Evolutionary conservation across 2,329 filamentous ascomycete genomes (phyloP).

Genomic region (Trichoderma sp.): DNA sequence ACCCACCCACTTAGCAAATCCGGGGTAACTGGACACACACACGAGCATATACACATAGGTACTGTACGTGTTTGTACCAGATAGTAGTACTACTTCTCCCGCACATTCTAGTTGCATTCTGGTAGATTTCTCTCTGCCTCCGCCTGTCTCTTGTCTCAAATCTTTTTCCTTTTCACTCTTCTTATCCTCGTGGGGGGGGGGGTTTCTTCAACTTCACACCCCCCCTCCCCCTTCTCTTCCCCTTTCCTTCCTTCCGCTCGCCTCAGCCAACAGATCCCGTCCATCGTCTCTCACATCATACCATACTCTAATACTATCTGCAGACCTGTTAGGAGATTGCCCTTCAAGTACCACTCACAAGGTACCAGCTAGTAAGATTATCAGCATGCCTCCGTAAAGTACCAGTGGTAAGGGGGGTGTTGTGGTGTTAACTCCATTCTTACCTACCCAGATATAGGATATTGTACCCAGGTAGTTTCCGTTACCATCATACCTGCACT

Average conservation of each 20-base stretch:
- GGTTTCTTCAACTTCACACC: not conserved
- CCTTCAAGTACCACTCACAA: not conserved
- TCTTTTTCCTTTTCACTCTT: not conserved
- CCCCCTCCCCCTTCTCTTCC: not conserved
- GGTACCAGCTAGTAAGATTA: not conserved
- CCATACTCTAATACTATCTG: not conserved
- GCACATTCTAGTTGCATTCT: not conserved
- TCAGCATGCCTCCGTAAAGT: not conserved
- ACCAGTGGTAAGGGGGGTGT: not conserved
- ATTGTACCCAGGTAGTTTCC: not conserved
- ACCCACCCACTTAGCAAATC: conserved; percentile 2
- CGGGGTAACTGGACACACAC: conserved; percentile 11
- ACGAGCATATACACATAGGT: not conserved
- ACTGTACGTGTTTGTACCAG: not conserved
- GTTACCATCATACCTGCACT: not conserved
- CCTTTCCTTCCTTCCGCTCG: not conserved
- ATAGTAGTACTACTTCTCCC: not conserved
- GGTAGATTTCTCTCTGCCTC: not conserved
- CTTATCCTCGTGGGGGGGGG: too few relatives aligned
- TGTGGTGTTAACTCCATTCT: not conserved
- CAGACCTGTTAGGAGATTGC: not conserved
- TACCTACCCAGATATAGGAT: not conserved
- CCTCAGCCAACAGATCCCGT: not conserved
- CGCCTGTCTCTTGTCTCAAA: not conserved
- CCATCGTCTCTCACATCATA: not conserved